Evolutionary conservation across 2,329 filamentous ascomycete genomes (phyloP).

Genomic region (Onygenales sp.): DNA sequence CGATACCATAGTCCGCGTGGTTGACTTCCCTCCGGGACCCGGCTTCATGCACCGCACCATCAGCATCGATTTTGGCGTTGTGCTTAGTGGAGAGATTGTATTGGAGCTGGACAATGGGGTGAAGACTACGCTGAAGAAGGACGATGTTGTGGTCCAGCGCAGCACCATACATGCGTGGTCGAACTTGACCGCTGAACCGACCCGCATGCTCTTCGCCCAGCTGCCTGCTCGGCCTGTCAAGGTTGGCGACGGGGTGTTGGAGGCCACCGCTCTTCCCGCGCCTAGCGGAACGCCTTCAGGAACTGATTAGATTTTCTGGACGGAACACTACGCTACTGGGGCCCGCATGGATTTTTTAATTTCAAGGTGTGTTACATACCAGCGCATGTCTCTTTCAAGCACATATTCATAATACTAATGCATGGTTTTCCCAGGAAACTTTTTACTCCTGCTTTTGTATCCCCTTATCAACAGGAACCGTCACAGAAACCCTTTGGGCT

Average conservation of each 20-base stretch:
- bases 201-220: conserved; percentile 16
- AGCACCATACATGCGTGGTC: conserved; percentile 20
- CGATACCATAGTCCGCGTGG: conserved; percentile 16
- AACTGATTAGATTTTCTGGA: too few species aligned
- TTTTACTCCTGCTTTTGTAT: too few species aligned
- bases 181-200: conserved; percentile 11
- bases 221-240: conserved; percentile 9
- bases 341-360: too few species aligned
- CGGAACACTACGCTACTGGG: too few species aligned
- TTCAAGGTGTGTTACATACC: too few species aligned
- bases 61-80: conserved; percentile 23
- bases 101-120: conserved; percentile 21
- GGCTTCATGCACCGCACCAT: conserved; percentile 18
- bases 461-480: too few species aligned
- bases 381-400: too few species aligned
- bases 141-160: conserved; percentile 22
- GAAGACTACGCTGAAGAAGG: conserved; percentile 16
- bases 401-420: too few species aligned
- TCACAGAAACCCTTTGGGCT: too few species aligned
- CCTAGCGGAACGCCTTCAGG: too few species aligned
- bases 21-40: conserved; percentile 18
- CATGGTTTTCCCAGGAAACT: too few species aligned
- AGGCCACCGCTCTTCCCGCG: conserved; percentile 6
- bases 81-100: conserved; percentile 20
- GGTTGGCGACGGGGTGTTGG: conserved; percentile 12